These are phyloP conservation scores for Fusarium papillatum DNA, from an alignment of 2,329 filamentous ascomycete genomes.

Conservation along the genomic window DNA sequence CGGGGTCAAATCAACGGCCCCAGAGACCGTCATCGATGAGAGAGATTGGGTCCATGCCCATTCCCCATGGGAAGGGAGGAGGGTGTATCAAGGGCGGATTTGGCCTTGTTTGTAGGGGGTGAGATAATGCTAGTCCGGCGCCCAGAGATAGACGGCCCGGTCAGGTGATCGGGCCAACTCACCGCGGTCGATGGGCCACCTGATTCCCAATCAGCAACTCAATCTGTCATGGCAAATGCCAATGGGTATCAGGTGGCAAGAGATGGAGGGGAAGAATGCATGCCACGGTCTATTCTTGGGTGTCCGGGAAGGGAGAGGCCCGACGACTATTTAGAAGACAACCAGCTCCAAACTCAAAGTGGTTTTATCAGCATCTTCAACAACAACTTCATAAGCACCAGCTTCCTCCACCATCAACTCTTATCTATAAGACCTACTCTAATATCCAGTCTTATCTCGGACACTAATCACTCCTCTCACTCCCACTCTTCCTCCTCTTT, in stretches of 20 bases:
- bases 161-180: constrained; percentile 30
- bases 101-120: constrained; percentile 33
- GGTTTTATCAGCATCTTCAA: constrained; percentile 28
- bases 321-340: constrained; percentile 39
- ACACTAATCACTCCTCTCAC: constrained; percentile 3
- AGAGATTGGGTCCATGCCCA: constrained; percentile 1
- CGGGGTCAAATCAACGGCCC: constrained; percentile 14
- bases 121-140: constrained; percentile 28
- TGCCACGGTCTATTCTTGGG: constrained; percentile 34
- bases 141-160: constrained; percentile 31
- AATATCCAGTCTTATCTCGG: constrained; percentile 10
- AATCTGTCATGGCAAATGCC: constrained; percentile 24
- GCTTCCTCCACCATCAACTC: constrained; percentile 3
- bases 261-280: constrained; percentile 17
- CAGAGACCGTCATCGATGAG: constrained; percentile 30
- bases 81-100: constrained; percentile 30
- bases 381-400: constrained; percentile 11
- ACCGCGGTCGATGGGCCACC: constrained; percentile 29
- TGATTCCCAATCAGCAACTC: constrained; percentile 37
- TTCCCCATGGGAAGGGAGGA: constrained; percentile 11
- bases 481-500: background rate
- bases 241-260: constrained; percentile 39
- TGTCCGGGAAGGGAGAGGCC: constrained; percentile 20
- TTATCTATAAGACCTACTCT: constrained; percentile 31
- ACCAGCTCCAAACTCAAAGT: constrained; percentile 31